Percentiles rank a stretch among this genome's conserved stretches.
phyloP scores from a whole-genome alignment of 495 filamentous ascomycete species.

The Trichoderma orchidacearum region DNA sequence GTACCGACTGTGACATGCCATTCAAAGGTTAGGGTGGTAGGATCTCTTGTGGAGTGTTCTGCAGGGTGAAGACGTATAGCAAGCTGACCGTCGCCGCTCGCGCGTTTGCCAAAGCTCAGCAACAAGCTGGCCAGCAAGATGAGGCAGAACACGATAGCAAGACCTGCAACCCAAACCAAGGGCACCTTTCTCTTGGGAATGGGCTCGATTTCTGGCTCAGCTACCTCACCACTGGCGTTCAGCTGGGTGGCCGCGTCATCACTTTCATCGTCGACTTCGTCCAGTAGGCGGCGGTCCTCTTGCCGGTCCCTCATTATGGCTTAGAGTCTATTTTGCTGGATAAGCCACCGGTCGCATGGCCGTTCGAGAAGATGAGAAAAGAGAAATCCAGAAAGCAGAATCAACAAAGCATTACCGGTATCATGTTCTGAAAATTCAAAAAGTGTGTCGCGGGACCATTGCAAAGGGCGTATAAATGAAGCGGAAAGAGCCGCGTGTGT shows the following conservation, averaged over 20 bases:
- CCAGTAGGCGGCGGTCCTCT: not conserved
- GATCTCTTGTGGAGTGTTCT: not conserved
- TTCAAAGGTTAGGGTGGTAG: slow-evolving; percentile 2
- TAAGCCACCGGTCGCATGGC: too few relatives aligned
- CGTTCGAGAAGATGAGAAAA: not conserved
- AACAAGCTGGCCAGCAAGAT: not conserved
- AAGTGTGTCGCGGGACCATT: too few relatives aligned
- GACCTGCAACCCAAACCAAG: not conserved
- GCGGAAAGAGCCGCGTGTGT: too few relatives aligned
- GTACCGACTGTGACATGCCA: slow-evolving; percentile 22
- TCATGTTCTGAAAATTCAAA: too few relatives aligned
- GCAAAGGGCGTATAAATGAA: too few relatives aligned
- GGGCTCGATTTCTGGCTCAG: not conserved
- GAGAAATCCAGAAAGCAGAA: not conserved
- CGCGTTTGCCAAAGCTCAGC: not conserved
- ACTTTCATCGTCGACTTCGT: not conserved
- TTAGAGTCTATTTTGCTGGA: not conserved
- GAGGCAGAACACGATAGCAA: not conserved
- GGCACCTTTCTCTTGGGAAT: not conserved
- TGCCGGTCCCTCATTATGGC: not conserved
- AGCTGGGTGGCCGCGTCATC: not conserved
- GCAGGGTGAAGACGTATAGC: not conserved
- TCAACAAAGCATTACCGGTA: too few relatives aligned
- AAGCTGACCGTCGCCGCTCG: not conserved
- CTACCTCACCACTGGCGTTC: not conserved